These are phyloP conservation scores for Avena insularis DNA, from an alignment of 176 grass and related monocot species.

Conservation along the genomic window DNA sequence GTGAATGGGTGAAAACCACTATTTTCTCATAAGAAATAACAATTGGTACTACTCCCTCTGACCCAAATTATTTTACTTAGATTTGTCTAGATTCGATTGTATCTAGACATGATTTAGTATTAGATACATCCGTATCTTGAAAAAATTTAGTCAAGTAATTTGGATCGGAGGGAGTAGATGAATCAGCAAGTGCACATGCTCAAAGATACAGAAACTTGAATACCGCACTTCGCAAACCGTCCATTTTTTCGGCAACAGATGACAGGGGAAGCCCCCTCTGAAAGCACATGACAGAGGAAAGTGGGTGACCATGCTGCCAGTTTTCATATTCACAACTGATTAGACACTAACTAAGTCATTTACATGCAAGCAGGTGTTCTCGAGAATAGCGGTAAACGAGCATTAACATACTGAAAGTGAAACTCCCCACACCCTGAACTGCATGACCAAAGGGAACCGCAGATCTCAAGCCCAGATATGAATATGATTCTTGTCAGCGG, in stretches of 20 bases:
- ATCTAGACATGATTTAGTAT: too few species aligned
- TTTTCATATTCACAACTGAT: slow-evolving; percentile 46
- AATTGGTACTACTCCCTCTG: too few species aligned
- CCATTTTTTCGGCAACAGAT: not conserved
- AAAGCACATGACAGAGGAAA: not conserved
- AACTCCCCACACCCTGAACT: slow-evolving; percentile 28
- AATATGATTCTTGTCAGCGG: slow-evolving; percentile 88
- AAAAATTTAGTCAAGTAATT: too few species aligned
- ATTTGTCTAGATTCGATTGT: too few species aligned
- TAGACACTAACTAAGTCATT: slow-evolving; percentile 32
- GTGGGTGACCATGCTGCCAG: slow-evolving; percentile 6
- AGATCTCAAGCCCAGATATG: slow-evolving; percentile 82
- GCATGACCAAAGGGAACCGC: not conserved
- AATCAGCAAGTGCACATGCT: too few species aligned
- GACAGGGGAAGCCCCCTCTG: not conserved
- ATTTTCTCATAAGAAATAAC: too few species aligned
- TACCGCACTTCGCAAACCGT: not conserved
- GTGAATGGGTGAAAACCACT: too few species aligned
- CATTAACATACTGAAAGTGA: slow-evolving; percentile 18
- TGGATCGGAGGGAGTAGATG: too few species aligned
- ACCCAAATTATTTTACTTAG: too few species aligned
- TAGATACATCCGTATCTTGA: too few species aligned
- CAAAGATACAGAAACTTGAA: not conserved
- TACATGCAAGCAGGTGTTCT: slow-evolving; percentile 35
- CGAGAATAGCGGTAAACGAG: not conserved